A percentile compares a stretch with the other conserved stretches of the same genome.
Evolutionary conservation across 2,329 filamentous ascomycete genomes (phyloP).

Genomic region (Fusarium camptoceras): DNA sequence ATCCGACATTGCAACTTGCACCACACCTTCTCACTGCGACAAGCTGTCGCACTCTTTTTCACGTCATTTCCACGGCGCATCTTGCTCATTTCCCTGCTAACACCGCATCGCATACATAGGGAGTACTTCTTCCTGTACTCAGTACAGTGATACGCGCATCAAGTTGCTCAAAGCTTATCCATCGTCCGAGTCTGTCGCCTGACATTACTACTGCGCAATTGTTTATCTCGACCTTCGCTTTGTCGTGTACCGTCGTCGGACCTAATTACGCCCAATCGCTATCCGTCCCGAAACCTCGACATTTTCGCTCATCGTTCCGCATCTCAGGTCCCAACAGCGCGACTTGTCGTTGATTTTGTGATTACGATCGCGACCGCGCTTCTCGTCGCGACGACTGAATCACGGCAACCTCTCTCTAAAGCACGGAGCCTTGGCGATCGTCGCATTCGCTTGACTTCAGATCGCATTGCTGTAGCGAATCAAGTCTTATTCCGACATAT

Average conservation of each 20-base stretch:
- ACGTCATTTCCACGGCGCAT: conserved; percentile 35
- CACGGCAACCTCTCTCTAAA: conserved; percentile 29
- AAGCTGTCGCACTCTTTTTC: conserved; percentile 38
- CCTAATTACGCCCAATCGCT: neutral
- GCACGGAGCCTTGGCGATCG: conserved; percentile 37
- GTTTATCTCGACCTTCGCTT: conserved; percentile 2
- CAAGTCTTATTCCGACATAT: conserved; percentile 43
- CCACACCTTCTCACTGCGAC: conserved; percentile 41
- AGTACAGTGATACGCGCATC: neutral
- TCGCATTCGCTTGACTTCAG: conserved; percentile 38
- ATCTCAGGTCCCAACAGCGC: neutral
- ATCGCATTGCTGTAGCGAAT: conserved; percentile 33
- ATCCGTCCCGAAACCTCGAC: neutral
- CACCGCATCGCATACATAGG: conserved; percentile 22
- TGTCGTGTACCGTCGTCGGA: neutral
- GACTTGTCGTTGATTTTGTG: neutral
- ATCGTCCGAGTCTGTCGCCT: neutral
- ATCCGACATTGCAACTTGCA: conserved; percentile 44
- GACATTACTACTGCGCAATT: conserved; percentile 16
- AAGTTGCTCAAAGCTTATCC: conserved; percentile 11
- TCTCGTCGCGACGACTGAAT: conserved; percentile 30
- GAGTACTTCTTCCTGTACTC: conserved; percentile 2
- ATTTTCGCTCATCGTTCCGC: neutral
- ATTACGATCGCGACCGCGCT: conserved; percentile 23
- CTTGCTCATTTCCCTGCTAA: conserved; percentile 22